A percentile compares a stretch with the other conserved stretches of the same genome.
These are phyloP conservation scores for Penicillium coprophilum DNA, from an alignment of 495 filamentous ascomycete genomes.

Conservation along the genomic window DNA sequence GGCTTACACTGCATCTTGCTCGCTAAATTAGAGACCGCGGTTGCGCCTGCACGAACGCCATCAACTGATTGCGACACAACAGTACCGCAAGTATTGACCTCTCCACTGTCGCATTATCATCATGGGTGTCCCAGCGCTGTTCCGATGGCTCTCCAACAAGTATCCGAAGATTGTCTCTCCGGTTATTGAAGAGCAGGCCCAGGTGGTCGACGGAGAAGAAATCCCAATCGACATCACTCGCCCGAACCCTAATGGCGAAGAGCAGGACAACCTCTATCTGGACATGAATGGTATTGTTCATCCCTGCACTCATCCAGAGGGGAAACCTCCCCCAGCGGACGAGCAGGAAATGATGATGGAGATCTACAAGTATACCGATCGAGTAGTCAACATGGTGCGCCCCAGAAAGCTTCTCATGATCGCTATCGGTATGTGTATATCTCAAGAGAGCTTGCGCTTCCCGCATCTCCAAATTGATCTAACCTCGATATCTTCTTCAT, in stretches of 20 bases:
- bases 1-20: neutral
- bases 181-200: conserved; percentile 80
- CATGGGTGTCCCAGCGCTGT: conserved; percentile 95
- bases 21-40: neutral
- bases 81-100: neutral
- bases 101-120: conserved; percentile 33
- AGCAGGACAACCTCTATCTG: conserved; percentile 95
- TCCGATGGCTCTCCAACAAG: conserved; percentile 91
- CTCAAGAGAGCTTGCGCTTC: conserved; percentile 2
- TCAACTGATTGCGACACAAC: conserved; percentile 8
- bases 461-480: conserved; percentile 6
- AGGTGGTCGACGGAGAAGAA: conserved; percentile 72
- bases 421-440: conserved; percentile 75
- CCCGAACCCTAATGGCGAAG: conserved; percentile 95
- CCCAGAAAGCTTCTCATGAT: conserved; percentile 96
- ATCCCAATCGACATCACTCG: conserved; percentile 81
- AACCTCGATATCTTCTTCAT: conserved; percentile 7
- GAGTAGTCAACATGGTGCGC: conserved; percentile 97
- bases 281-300: conserved; percentile 99
- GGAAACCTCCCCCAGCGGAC: conserved; percentile 81
- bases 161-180: conserved; percentile 94
- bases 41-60: neutral
- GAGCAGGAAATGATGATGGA: conserved; percentile 99
- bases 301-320: conserved; percentile 97
- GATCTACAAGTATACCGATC: conserved; percentile 94